Evolutionary conservation across 2,329 filamentous ascomycete genomes (phyloP), one percentile per base, ranked within the genome.

Genomic region (Aspergillus vadensis): DNA sequence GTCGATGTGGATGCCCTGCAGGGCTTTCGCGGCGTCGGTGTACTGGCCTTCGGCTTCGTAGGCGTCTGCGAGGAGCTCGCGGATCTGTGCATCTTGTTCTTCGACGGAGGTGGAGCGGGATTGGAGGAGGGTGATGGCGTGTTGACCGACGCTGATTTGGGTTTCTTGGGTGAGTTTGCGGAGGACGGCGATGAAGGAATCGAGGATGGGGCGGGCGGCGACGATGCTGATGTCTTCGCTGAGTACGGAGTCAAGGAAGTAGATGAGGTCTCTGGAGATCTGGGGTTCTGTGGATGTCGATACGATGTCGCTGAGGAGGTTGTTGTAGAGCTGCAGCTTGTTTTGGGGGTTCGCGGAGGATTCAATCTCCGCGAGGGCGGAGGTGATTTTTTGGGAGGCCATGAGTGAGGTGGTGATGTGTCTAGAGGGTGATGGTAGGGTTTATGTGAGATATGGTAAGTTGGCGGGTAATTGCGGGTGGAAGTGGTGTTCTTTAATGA

Each of bases 1-100:
- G 73, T 99, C 94, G 50, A 98, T 87, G 36, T 92, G 90, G 68
- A 98, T 96, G 39, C 88, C 89, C 70, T 91, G 86, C 6, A 99
- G 85, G 9, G 86, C 83, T 72, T 88, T 88, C 27, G 95, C 95
- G 0, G 94, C 92, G 30, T 85, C 85, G 21, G 84, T 80, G 75
- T 90, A 96, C 74, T 97, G 91, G 52, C 97, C 91, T 65, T 91
- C 86, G 59, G 80, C 79, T 77, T 98, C 92, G 79, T 95, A 89
- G 12, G 92, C 91, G 61, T 90, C 86, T 19, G 94, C 93, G 17
- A 97, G 83, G 57, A 92, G 85, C 71, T 94, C 88, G 65, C 92
- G 90, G 57, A 97, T 83, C 48, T 86, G 82, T 5, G 90, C 91
- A 69, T 90, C 87, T 76, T 96, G 92, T 75, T 98, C 93, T 76